phyloP scores from a whole-genome alignment of 192 early-diverging fungal genomes.

The Podochytrium sp. region DNA sequence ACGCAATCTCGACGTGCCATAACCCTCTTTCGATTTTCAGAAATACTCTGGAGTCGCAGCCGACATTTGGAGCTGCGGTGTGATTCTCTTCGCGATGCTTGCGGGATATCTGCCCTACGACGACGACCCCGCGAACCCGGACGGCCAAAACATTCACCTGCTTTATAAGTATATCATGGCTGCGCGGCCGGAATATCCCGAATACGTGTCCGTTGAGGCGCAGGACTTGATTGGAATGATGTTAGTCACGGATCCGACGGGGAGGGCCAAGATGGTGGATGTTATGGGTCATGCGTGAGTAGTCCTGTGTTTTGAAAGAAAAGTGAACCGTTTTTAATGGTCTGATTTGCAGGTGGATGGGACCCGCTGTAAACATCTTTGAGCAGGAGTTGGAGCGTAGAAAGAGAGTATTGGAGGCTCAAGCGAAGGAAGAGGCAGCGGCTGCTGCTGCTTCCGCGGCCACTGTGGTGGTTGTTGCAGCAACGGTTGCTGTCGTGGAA shows the following conservation, averaged over 20 bases:
- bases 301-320: background rate
- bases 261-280: constrained; percentile 55
- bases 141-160: constrained; percentile 61
- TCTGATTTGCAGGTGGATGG: constrained; percentile 36
- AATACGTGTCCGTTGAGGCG: constrained; percentile 49
- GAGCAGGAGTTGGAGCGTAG: constrained; percentile 28
- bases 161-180: constrained; percentile 66
- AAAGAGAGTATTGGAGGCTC: background rate
- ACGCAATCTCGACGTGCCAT: background rate
- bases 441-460: background rate
- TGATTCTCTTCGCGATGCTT: constrained; percentile 81
- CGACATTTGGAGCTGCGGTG: constrained; percentile 99
- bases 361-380: constrained; percentile 40
- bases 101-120: constrained; percentile 69
- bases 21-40: constrained; percentile 34
- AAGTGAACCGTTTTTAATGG: too few species aligned
- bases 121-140: constrained; percentile 65
- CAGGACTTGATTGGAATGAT: constrained; percentile 52
- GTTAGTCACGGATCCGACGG: constrained; percentile 57
- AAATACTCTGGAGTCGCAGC: constrained; percentile 94
- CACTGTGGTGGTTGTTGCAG: too few species aligned
- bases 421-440: background rate
- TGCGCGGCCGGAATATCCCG: constrained; percentile 60
- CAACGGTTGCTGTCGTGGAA: too few species aligned
- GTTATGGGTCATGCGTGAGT: constrained; percentile 48